Percentiles rank a stretch among this genome's conserved stretches.
Conservation (phyloP, 192 early-diverging fungal genomes). For the Phycomyces nitens region DNA sequence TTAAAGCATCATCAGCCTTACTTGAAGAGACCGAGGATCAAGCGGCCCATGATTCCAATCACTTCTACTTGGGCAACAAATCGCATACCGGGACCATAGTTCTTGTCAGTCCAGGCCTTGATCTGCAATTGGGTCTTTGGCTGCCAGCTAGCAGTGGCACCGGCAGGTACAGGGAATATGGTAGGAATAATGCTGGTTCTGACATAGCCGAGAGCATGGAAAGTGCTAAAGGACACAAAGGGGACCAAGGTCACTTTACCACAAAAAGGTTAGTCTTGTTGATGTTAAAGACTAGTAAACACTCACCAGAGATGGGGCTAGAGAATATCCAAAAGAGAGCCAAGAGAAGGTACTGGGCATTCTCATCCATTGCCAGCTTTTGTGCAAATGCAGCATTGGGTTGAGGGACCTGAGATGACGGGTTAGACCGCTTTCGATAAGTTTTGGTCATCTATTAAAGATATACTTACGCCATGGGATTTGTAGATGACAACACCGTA, state of each 20-base stretch:
- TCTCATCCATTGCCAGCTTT: slow-evolving; percentile 67
- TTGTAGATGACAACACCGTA: slow-evolving; percentile 81
- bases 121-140: slow-evolving; percentile 44
- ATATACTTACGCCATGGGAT: slow-evolving; percentile 61
- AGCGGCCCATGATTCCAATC: slow-evolving; percentile 58
- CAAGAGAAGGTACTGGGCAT: slow-evolving; percentile 71
- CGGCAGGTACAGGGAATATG: slow-evolving; percentile 43
- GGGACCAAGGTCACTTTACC: slow-evolving; percentile 66
- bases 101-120: slow-evolving; percentile 49
- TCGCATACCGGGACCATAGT: slow-evolving; percentile 60
- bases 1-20: too few species aligned
- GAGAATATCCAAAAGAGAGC: slow-evolving; percentile 64
- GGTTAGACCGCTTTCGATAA: not conserved
- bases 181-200: slow-evolving; percentile 64
- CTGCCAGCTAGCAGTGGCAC: slow-evolving; percentile 28
- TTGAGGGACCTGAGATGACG: slow-evolving; percentile 52
- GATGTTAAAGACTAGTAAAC: too few species aligned
- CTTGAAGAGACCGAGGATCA: slow-evolving; percentile 50
- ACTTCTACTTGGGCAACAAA: slow-evolving; percentile 68
- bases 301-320: slow-evolving; percentile 62
- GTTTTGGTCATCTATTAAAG: not conserved
- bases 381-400: slow-evolving; percentile 52
- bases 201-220: slow-evolving; percentile 68
- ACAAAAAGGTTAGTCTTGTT: too few species aligned
- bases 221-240: slow-evolving; percentile 61